Base-by-base conservation (phyloP, 345 rosid genomes). In the Eucalyptus marginata region DNA sequence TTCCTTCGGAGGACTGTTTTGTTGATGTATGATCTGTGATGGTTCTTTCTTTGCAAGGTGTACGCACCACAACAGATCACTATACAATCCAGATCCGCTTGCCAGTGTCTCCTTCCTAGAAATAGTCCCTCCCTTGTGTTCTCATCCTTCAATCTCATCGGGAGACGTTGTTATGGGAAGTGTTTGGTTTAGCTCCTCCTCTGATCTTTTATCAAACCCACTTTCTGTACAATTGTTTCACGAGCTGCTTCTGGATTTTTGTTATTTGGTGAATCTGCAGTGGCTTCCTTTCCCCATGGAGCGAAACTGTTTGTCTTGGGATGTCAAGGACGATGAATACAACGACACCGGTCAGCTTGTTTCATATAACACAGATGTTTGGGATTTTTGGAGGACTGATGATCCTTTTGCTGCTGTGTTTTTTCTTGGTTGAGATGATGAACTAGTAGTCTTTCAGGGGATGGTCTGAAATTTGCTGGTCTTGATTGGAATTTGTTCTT, bases 131-230 rank as follows among this genome's bases (percentile, higher is more conserved):
- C 29, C 62, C 62, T 56, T 2, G 0, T 20, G 25, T 52, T 1
- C 2, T 52, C 62, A 56, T 56, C 62, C 29, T 56, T 56, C 62
- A 56, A 25, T 56, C 62, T 56, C 1, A 56, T 24, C 13, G 0
- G 29, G 62, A 52, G 1, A 52, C 0, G 10, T 20, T 2, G 0
- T 52, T 20, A 52, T 52, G 0, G 25, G 58, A 8, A 52, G 58
- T 52, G 58, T 52, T 52, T 52, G 58, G 58, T 52, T 1, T 52
- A 52, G 58, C 58, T 52, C 25, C 58, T 52, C 5, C 25, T 52
- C 58, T 52, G 58, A 52, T 52, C 58, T 10, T 52, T 20, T 20
- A 52, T 20, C 2, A 1, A 20, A 52, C 25, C 1, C 5, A 8
- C 58, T 52, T 20, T 52, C 58, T 20, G 58, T 52, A 20, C 10